Evolutionary conservation across 257 asterid genomes (phyloP), one percentile per base, ranked within the genome.

Genomic region (Gynochthodes officinalis): DNA sequence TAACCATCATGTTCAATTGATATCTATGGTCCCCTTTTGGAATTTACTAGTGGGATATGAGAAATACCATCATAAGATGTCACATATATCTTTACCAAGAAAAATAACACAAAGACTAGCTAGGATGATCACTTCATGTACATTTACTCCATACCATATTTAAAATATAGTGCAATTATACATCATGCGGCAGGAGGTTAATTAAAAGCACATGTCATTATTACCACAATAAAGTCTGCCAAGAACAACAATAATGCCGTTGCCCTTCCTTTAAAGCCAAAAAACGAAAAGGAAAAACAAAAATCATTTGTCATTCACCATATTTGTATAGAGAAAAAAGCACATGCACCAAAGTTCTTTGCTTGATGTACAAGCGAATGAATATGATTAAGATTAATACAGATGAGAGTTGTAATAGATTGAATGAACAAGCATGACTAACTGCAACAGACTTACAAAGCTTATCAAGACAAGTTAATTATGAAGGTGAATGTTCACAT

Each of bases 341-440:
- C n/a, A n/a, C n/a, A 14, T 39, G 40, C n/a, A 27, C 40, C 40
- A 10, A 18, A 37, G 30, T 9, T 68, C 49, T 50, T 68, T 50
- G 73, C 62, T 68, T 68, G 62, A 68, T 68, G 58, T 50, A 27
- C 73, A 68, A 68, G 73, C 35, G 73, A 68, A 50, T 50, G 62
- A 33, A 68, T 32, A 18, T n/a, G 39, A 14, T 25, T 5, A 48
- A 50, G 4, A 27, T 16, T 4, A n/a, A 48, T 27, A 67, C 10
- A 7, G 48, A 16, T 67, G 25, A 3, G 19, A 33, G 33, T n/a
- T 60, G 43, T 30, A 7, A 21, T 15, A 28, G 23, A 28, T 48
- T 48, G 21, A 13, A 48, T 48, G 53, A 48, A 16, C 53, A 48
- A 8, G 53, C 33, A 40, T 28, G 27, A 40, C 42, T 40, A 28